These are phyloP conservation scores for Saccharum spontaneum DNA, from an alignment of 176 grass and related monocot species.

Conservation along the genomic window DNA sequence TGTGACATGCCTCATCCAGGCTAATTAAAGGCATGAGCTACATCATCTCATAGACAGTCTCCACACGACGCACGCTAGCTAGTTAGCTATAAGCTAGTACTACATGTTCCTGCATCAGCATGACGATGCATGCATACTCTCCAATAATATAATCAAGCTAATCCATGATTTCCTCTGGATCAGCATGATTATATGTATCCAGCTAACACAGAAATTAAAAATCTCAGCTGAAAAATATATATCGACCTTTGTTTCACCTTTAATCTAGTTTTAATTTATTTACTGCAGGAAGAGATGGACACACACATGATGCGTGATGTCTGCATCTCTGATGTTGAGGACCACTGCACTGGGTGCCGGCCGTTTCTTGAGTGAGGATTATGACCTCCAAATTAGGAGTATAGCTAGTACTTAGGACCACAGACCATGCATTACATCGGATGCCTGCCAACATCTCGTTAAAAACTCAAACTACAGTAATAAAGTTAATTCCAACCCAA, in stretches of 20 bases:
- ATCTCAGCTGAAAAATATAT: not conserved
- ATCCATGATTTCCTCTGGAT: not conserved
- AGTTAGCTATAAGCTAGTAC: not conserved
- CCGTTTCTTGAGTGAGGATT: slow-evolving; percentile 30
- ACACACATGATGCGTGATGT: too few species aligned
- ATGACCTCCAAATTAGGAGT: slow-evolving; percentile 13
- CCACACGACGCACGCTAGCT: not conserved
- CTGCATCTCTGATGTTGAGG: not conserved
- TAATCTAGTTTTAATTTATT: not conserved
- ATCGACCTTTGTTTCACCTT: slow-evolving; percentile 24
- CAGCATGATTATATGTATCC: too few species aligned
- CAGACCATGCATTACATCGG: slow-evolving; percentile 3
- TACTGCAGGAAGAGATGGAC: too few species aligned
- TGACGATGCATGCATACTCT: not conserved
- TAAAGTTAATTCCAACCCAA: too few species aligned
- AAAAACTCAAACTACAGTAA: not conserved
- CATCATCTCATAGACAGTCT: not conserved
- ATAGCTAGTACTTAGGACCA: slow-evolving; percentile 25
- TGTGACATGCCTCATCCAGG: slow-evolving; percentile 35
- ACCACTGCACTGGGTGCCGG: not conserved
- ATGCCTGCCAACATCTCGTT: slow-evolving; percentile 26
- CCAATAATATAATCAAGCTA: not conserved
- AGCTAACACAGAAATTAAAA: too few species aligned
- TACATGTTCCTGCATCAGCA: not conserved
- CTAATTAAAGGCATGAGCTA: not conserved